phyloP scores from a whole-genome alignment of 2,329 filamentous ascomycete genomes.

The Seiridium unicorne region DNA sequence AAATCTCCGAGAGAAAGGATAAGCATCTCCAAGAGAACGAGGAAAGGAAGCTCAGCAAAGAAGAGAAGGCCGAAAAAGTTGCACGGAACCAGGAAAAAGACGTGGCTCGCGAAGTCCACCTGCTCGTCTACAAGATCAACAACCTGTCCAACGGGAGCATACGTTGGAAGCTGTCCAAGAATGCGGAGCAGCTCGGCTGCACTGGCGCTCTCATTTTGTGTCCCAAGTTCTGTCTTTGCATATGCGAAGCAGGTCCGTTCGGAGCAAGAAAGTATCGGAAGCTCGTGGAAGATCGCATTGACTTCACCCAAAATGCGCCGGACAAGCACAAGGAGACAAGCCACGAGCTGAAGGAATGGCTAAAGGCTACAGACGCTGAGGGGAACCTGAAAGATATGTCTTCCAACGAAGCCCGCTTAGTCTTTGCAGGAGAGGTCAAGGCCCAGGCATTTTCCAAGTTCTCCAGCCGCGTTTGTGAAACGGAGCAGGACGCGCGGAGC shows the following conservation, averaged over 20 bases:
- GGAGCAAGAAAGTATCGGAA: constrained; percentile 85
- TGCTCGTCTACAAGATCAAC: constrained; percentile 86
- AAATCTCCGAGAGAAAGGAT: constrained; percentile 83
- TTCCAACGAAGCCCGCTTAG: constrained; percentile 74
- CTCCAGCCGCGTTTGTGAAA: constrained; percentile 88
- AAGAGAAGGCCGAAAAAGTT: constrained; percentile 83
- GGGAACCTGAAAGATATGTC: constrained; percentile 80
- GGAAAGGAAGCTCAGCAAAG: constrained; percentile 83
- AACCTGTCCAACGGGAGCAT: constrained; percentile 91
- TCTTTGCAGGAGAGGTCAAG: constrained; percentile 92
- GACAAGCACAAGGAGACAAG: constrained; percentile 62
- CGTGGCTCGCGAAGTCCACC: constrained; percentile 78
- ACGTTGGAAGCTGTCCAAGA: constrained; percentile 88
- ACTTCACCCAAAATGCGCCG: constrained; percentile 87
- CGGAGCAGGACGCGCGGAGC: constrained; percentile 84
- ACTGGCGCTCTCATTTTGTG: constrained; percentile 92
- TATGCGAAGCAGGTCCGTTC: constrained; percentile 88
- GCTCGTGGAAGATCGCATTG: constrained; percentile 87
- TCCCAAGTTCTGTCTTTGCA: constrained; percentile 81
- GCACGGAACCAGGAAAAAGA: constrained; percentile 82
- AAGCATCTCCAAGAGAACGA: constrained; percentile 79
- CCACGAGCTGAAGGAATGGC: constrained; percentile 65
- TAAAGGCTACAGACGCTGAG: constrained; percentile 74
- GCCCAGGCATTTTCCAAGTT: constrained; percentile 80
- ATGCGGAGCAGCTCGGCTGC: constrained; percentile 83